Percentiles rank a stretch among this genome's conserved stretches.
Conservation (phyloP, 371 early-diverging fungal genomes). For the Batrachochytrium dendrobatidis region DNA sequence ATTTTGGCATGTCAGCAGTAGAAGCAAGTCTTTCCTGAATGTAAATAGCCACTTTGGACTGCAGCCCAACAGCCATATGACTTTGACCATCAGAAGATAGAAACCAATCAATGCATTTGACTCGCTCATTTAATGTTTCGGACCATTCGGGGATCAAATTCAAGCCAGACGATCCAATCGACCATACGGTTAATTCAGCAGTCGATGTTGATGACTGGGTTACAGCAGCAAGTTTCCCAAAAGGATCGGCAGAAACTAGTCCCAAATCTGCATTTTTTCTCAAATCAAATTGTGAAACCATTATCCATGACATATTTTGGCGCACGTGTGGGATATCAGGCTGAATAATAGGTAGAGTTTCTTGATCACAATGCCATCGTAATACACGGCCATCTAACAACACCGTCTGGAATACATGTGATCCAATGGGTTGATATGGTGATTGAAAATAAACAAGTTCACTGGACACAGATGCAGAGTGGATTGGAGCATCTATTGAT, state of each 20-base stretch:
- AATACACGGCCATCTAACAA: background rate
- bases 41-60: constrained; percentile 40
- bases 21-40: constrained; percentile 37
- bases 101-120: constrained; percentile 60
- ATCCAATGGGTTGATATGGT: constrained; percentile 12
- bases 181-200: constrained; percentile 18
- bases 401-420: constrained; percentile 19
- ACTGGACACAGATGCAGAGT: constrained; percentile 9
- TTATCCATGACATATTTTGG: constrained; percentile 6
- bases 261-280: background rate
- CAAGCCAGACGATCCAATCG: constrained; percentile 23
- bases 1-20: constrained; percentile 17
- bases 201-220: background rate
- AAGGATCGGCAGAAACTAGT: constrained; percentile 12
- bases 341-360: constrained; percentile 1
- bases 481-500: background rate
- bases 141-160: constrained; percentile 21
- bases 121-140: constrained; percentile 18
- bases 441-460: constrained; percentile 7
- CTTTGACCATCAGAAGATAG: constrained; percentile 65
- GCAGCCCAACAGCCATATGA: constrained; percentile 56
- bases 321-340: background rate
- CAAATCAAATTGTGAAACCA: constrained; percentile 10
- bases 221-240: constrained; percentile 25
- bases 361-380: constrained; percentile 15